Evolutionary conservation across 306 rosid species (phyloP).

Genomic region (Vicia sativa): DNA sequence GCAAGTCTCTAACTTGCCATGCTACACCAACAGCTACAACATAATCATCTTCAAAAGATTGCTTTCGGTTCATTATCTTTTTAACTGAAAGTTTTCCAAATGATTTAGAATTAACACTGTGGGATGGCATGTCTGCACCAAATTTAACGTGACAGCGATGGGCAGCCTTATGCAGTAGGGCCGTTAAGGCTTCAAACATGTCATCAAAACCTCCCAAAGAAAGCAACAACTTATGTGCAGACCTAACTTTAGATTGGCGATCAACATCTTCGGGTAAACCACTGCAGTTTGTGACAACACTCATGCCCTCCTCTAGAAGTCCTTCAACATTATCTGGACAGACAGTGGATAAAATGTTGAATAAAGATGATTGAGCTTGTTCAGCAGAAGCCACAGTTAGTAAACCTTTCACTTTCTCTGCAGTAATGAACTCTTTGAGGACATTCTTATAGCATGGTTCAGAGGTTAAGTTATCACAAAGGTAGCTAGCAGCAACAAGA

Average conservation of each 20-base stretch:
- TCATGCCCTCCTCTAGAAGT: conserved; percentile 69
- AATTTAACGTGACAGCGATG: conserved; percentile 79
- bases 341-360: conserved; percentile 64
- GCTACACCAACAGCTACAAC: conserved; percentile 71
- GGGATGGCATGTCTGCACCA: conserved; percentile 59
- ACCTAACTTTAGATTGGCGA: conserved; percentile 76
- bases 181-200: conserved; percentile 68
- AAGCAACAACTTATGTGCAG: conserved; percentile 76
- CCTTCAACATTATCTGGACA: conserved; percentile 62
- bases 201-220: conserved; percentile 71
- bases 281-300: conserved; percentile 61
- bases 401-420: conserved; percentile 63
- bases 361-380: conserved; percentile 70
- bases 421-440: conserved; percentile 63
- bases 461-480: conserved; percentile 54
- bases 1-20: conserved; percentile 87
- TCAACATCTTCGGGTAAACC: conserved; percentile 74
- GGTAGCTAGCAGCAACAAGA: conserved; percentile 64
- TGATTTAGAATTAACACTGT: conserved; percentile 45
- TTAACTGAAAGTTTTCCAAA: conserved; percentile 53
- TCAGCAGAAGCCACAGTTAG: conserved; percentile 58
- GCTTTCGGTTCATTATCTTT: conserved; percentile 58
- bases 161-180: conserved; percentile 73
- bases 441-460: conserved; percentile 55
- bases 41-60: conserved; percentile 79